Base-by-base conservation (phyloP, 2,329 filamentous ascomycete genomes). In the Phoma sp. region DNA sequence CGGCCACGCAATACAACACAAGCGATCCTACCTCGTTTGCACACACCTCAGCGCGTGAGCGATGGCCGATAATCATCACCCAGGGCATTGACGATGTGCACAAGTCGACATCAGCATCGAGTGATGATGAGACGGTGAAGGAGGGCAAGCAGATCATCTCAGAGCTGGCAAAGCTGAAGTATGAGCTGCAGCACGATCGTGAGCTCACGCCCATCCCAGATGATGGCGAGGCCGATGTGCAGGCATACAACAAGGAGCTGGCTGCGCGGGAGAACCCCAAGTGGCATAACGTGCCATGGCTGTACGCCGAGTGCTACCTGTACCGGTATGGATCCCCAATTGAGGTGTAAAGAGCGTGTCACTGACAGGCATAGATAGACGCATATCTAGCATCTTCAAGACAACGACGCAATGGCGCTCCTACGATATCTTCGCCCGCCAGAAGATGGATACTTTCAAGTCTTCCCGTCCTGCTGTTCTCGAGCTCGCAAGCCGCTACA, bases 41-140 rank as follows among this genome's bases (percentile, higher is more conserved):
- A 47, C 91, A 87, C 75, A 82, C 87, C 56, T 96, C 95, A 7
- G 93, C 91, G 30, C 84, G 89, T 68, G 88, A 92, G 63, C 84
- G 95, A 74, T 99, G 93, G 95, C 95, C 95, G 13, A 82, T 96
- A 52, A 99, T 99, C 71, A 79, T 99, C 66, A 98, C 95, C 13
- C 86, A 92, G 72, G 90, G 89, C 51, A 95, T 99, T 68, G 93
- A 99, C 73, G 93, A 98, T 74, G 83, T 96, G n/a, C 92, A 96
- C 78, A 89, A 90, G 47, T 82, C 89, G 7, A 83, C 89, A 4
- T 79, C 80, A 30, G 77, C 80, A 53, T 79, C 80, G 47, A 80
- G 83, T 32, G 85, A 91, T 46, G 75, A 86, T 8, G 82, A 85
- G 55, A 89, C 89, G 70, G 76, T 82, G 30, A 83, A 84, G 23